phyloP scores from a whole-genome alignment of 257 asterid genomes.

The Osmanthus fragrans region DNA sequence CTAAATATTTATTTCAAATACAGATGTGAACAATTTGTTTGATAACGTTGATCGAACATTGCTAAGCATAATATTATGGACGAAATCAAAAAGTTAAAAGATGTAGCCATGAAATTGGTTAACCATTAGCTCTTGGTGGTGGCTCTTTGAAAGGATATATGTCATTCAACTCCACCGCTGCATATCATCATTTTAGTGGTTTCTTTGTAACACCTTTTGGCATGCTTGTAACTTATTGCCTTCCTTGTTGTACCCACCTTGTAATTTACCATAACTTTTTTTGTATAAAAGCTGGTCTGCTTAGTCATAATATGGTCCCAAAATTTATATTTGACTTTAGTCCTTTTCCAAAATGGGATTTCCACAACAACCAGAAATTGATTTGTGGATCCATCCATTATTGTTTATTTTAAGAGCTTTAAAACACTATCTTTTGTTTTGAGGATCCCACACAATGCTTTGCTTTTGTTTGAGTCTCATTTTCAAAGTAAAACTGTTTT shows the following conservation, averaged over 20 bases:
- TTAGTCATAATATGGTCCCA: neutral
- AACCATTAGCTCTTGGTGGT: neutral
- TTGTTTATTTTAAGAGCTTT: neutral
- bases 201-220: constrained; percentile 12
- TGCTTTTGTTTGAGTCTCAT: neutral
- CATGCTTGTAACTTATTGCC: neutral
- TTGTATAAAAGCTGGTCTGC: neutral
- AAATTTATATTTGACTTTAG: neutral
- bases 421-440: neutral
- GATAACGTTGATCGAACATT: too few relatives aligned
- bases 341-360: neutral
- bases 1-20: too few relatives aligned
- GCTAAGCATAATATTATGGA: too few relatives aligned
- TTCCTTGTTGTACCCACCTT: constrained; percentile 11
- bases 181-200: neutral
- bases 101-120: neutral
- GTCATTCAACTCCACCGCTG: neutral
- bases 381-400: neutral
- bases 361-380: neutral
- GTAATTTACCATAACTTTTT: neutral
- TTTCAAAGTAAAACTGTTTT: too few relatives aligned
- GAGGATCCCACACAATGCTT: neutral
- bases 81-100: neutral
- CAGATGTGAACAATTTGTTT: neutral
- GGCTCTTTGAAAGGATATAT: neutral